These are phyloP conservation scores for Pisolithus marmoratus DNA, from an alignment of 768 basidiomycete genomes.

Conservation along the genomic window DNA sequence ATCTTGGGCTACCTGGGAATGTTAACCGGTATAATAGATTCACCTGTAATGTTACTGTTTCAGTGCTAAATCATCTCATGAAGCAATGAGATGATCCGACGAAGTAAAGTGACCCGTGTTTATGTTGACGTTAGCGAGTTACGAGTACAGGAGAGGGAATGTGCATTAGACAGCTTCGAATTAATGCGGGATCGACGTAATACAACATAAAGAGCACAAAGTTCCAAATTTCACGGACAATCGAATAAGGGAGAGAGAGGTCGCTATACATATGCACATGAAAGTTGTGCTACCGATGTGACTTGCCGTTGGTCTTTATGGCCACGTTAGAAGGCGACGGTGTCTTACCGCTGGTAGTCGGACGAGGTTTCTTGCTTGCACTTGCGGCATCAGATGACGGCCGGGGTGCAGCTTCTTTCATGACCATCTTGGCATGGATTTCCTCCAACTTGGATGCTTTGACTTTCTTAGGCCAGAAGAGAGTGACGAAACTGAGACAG, in stretches of 20 bases:
- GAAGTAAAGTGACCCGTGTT: not conserved
- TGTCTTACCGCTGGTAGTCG: constrained; percentile 42
- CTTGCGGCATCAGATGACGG: constrained; percentile 42
- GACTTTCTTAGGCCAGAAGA: constrained; percentile 98
- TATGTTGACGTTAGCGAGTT: constrained; percentile 12
- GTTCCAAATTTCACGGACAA: not conserved
- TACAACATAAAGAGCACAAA: constrained; percentile 13
- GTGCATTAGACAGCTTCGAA: constrained; percentile 26
- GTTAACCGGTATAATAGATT: too few species aligned
- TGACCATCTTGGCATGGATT: constrained; percentile 94
- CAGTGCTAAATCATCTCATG: too few species aligned
- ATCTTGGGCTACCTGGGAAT: too few species aligned
- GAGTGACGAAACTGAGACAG: constrained; percentile 72
- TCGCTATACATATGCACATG: constrained; percentile 14
- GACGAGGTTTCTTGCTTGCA: constrained; percentile 55
- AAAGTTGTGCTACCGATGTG: constrained; percentile 42
- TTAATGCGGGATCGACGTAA: constrained; percentile 17
- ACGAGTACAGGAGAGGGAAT: constrained; percentile 19
- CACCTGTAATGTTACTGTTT: too few species aligned
- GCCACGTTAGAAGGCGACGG: constrained; percentile 38
- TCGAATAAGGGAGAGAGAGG: constrained; percentile 11
- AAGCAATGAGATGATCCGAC: not conserved
- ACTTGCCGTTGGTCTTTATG: constrained; percentile 55
- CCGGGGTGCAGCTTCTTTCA: constrained; percentile 72
- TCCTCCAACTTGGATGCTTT: constrained; percentile 90